These are phyloP conservation scores for Tuber calosporum DNA, from an alignment of 495 filamentous ascomycete species.

Conservation along the genomic window DNA sequence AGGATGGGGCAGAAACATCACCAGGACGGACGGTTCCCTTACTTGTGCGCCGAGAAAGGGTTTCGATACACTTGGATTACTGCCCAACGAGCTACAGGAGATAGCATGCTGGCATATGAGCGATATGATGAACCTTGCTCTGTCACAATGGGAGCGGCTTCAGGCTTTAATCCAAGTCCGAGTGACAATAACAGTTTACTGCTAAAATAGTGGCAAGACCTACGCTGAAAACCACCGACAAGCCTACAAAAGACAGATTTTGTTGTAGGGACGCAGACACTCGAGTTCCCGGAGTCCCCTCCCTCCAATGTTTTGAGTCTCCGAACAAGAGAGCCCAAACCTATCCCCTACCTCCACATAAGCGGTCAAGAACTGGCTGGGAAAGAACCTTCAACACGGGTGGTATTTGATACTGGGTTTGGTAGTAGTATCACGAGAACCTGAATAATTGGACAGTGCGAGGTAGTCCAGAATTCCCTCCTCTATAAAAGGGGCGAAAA, in stretches of 20 bases:
- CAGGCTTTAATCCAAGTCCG: not conserved
- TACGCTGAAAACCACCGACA: not conserved
- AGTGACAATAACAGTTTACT: not conserved
- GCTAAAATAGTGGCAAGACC: not conserved
- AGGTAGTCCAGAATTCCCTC: too few species aligned
- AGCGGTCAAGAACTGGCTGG: not conserved
- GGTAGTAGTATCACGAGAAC: too few species aligned
- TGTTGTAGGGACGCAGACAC: not conserved
- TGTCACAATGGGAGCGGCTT: not conserved
- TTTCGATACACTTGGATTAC: not conserved
- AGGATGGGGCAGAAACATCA: not conserved
- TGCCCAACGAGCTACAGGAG: not conserved
- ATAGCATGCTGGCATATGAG: too few species aligned
- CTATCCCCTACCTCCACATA: not conserved
- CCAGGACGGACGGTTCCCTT: not conserved
- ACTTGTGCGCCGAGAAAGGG: not conserved
- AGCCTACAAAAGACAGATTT: not conserved
- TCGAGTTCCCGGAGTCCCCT: not conserved
- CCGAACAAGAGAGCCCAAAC: not conserved
- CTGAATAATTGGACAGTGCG: too few species aligned
- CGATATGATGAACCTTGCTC: too few species aligned
- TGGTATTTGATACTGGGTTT: not conserved
- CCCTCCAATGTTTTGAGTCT: too few species aligned
- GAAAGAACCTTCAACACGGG: not conserved
- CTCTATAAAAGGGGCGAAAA: too few species aligned